Base-by-base conservation (phyloP, 495 filamentous ascomycete genomes). In the Acidiella bohemica region DNA sequence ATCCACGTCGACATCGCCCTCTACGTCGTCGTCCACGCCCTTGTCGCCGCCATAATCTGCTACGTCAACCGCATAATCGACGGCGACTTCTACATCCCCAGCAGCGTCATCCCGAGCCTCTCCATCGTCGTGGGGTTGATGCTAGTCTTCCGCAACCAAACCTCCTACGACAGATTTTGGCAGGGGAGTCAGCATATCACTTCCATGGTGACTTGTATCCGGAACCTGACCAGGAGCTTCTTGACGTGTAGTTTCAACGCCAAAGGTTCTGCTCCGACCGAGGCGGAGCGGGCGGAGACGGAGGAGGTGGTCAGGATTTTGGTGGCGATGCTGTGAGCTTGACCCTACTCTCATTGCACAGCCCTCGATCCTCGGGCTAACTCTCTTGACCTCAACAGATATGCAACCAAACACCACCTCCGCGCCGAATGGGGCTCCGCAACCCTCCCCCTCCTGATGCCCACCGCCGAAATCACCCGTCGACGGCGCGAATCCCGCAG, bases 61-160 rank as follows among this genome's bases (percentile, higher is more conserved):
- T 76, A 67, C 44, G 53, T 83, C 20, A 72, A 84, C 53, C 61
- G 60, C 27, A 59, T 73, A 54, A 62, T 70, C 14, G 63, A 67
- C 32, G 62, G 64, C 5, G 65, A 67, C 21, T 61, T 84, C 14
- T 70, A 69, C 31, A 59, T 85, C 13, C 80, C 80, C 4, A 64
- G 63, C 36, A 75, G 60, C 47, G 83, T 84, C 44, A 76, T 85
- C 39, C 80, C 80, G 12, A 78, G 72, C n/a, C 59, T 85, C 1
- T 81, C 77, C 16, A 85, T 85, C 44, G 80, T 85, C 36, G 80
- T 84, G 18, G 80, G 80, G 53, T 54, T 85, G 13, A 83, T 85
- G 76, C 77, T 85, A 24, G 80, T 85, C 30, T 84, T 84, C 65
- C 73, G 80, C 11, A 83, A 85, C 46, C 65, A 70, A 48, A 79